Evolutionary conservation across 1,284 basidiomycete genomes (phyloP).

Genomic region (Boletus sp.): DNA sequence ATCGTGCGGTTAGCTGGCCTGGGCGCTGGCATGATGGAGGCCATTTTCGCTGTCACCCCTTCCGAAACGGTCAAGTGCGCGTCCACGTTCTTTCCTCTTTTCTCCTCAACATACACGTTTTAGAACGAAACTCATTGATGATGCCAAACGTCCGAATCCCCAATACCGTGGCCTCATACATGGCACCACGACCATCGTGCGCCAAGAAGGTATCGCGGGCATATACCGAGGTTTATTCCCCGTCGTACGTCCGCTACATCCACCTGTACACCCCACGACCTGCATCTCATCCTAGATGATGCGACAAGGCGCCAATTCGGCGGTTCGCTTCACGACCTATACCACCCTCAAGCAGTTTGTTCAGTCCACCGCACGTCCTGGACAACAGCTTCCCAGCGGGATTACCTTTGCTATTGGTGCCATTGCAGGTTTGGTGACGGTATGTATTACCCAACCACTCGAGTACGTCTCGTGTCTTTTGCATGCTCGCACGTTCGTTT

Average conservation of each 20-base stretch:
- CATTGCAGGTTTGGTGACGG: conserved; percentile 90
- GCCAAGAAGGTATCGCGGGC: conserved; percentile 77
- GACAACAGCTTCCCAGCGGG: conserved; percentile 79
- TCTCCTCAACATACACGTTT: neutral
- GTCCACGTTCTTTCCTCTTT: neutral
- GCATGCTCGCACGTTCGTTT: neutral
- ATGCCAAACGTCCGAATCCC: conserved; percentile 81
- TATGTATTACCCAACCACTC: conserved; percentile 91
- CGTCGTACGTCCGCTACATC: conserved; percentile 58
- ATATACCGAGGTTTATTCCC: conserved; percentile 93
- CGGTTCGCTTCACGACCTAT: conserved; percentile 95
- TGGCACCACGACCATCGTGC: conserved; percentile 79
- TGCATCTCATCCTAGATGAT: conserved; percentile 66
- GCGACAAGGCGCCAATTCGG: conserved; percentile 96
- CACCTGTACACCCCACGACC: neutral
- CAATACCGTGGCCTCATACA: conserved; percentile 87
- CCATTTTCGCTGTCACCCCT: conserved; percentile 92
- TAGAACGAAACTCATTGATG: conserved; percentile 97
- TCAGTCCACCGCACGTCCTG: conserved; percentile 78
- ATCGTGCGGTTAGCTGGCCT: conserved; percentile 65
- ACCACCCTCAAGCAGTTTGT: conserved; percentile 90
- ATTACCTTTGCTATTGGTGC: conserved; percentile 96
- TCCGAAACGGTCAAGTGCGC: conserved; percentile 96
- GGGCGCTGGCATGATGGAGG: conserved; percentile 93
- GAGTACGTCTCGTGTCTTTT: conserved; percentile 55